Evolutionary conservation across 1,284 basidiomycete genomes (phyloP), one percentile per base, ranked within the genome.

Genomic region (Cryptococcus sp.): DNA sequence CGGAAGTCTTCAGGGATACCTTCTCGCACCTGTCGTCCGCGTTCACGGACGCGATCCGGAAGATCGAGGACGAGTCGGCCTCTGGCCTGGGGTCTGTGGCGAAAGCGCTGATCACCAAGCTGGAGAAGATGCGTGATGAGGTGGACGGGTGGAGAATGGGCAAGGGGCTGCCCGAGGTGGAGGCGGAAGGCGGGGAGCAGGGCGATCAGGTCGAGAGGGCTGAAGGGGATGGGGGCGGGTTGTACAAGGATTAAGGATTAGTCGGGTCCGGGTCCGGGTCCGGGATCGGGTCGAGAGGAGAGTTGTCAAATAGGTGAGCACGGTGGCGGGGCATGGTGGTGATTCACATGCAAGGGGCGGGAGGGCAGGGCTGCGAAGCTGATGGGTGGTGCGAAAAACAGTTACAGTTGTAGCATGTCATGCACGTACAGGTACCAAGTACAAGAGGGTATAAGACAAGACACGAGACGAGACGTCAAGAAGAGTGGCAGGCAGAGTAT

Each of bases 91-190:
- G 71, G 12, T 64, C 60, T 8, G 62, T 65, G 1, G 73, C 60
- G 4, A 65, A 73, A 52, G 66, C 64, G 2, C 55, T 75, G 28
- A 67, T 69, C 21, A 50, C 46, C 13, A 63, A 64, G 43, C 56
- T 75, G 23, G 61, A 69, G 55, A 58, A 42, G 11, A 71, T 71
- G 68, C 53, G 67, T 18, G 64, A 62, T 21, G 73, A 75, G 56
- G 53, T 71, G 15, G 69, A 71, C 44, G 64, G 61, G 8, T 67
- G 61, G 65, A 61, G 65, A 40, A 21, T 20, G 11, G 67, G 67
- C 2, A 57, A 65, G 51, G 59, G 57, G 12, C 45, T 69, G 54
- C 36, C 39, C 8, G 64, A 59, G 35, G 62, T 59, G 6, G 59
- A 62, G 45, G 53, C 50, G 36, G 40, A 46, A 7, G 63, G 63